Evolutionary conservation across 2,329 filamentous ascomycete species (phyloP), one percentile per base, ranked within the genome.

Genomic region (Stromatinia cepivora): DNA sequence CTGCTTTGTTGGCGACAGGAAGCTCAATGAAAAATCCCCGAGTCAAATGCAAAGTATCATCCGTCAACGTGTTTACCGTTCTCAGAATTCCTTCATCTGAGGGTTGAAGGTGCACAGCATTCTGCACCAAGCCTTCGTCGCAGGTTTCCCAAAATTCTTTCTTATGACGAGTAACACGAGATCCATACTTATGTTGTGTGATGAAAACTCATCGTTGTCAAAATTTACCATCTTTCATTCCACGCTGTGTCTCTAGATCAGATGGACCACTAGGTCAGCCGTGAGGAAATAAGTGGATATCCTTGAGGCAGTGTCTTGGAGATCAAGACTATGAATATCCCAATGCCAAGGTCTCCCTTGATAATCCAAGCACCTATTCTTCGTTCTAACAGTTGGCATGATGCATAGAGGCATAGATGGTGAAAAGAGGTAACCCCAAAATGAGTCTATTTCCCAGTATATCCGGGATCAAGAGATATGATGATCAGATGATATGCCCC

Each of bases 401-500:
- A 39, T 28, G n/a, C 31, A 61, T 28, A 42, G 15, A 61, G 36
- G 65, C n/a, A 67, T 39, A 42, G 34, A 62, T n/a, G 11, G n/a
- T 22, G n/a, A 61, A 48, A 52, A 25, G 31, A 22, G 22, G 28
- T 39, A 39, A 50, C 65, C 34, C 22, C 20, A 50, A 67, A 61
- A n/a, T 34, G 10, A 50, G n/a, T 53, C 3, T 15, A 64, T n/a
- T 50, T 57, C 11, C 46, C 56, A 50, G 11, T 48, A 39, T 22
- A 61, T 61, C 65, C 45, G 45, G 28, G 31, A 61, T 50, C 42
- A 52, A 62, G 42, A 67, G 31, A 66, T 31, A 6, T 39, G 5
- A 61, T 61, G 65, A 52, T 67, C 65, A 67, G 28, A 67, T 67
- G 54, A 62, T 62, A 11, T 67, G 45, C 53, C 45, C 31, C 36